Base-by-base conservation (phyloP, 371 early-diverging fungal genomes). In the Circinella umbellata region DNA sequence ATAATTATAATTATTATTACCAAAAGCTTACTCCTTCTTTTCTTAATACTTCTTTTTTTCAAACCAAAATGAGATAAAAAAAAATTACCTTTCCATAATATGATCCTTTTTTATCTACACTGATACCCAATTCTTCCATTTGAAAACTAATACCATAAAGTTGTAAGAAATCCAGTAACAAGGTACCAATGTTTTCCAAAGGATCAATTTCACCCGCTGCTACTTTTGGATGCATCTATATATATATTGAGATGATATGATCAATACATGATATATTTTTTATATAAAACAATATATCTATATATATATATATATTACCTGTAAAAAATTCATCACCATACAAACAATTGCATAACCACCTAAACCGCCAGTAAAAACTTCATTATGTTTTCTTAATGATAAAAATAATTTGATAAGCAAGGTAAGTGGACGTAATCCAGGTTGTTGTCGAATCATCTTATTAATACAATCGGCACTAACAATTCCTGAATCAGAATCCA, bases 111-210 rank as follows among this genome's bases (percentile, higher is more conserved):
- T 87, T 80, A 0, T 55, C 66, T 3, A 95, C 84, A 46, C 78
- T 76, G 61, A 98, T 85, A 11, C 94, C 95, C n/a, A 92, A 87
- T 1, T 76, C 69, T 27, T 77, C 78, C 67, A 90, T 86, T 71
- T 92, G 92, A 74, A 97, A 95, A 8, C 83, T 73, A n/a, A 79
- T 73, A 7, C 99, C 99, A 76, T 97, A 99, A 18, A 97, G 84
- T 73, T 98, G 95, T 39, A 99, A 88, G 68, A 98, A 96, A 74
- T 99, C 99, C 17, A 98, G 72, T 47, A 99, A 71, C n/a, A 99
- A 77, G 1, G 91, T 84, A 13, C 97, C 98, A 10, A 99, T 70
- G 78, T 98, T 98, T n/a, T 93, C 85, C 60, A 83, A 64, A 0
- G 93, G 81, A 9, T 86, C 75, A 11, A 97, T 91, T 7, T 78